Evolutionary conservation across 352 stramenopile genomes (phyloP).

Genomic region (Peronosclerospora sorghi): DNA sequence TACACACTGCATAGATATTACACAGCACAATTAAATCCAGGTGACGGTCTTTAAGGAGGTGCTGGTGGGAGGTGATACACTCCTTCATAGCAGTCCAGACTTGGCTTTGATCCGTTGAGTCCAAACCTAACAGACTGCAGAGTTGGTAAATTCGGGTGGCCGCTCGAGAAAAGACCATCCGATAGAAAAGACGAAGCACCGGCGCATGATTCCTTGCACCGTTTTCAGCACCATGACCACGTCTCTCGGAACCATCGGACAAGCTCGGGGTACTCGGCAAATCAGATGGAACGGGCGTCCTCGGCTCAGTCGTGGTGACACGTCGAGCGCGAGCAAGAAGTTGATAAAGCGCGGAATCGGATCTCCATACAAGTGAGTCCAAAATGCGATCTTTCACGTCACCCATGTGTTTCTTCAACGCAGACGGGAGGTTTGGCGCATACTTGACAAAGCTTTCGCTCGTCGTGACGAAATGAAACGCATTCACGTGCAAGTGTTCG

Average conservation of each 20-base stretch:
- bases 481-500: conserved; percentile 60
- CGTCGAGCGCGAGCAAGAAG: conserved; percentile 29
- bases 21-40: conserved; percentile 76
- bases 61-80: conserved; percentile 49
- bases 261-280: conserved; percentile 10
- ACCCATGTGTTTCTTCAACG: conserved; percentile 78
- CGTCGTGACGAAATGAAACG: conserved; percentile 81
- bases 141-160: conserved; percentile 72
- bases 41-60: conserved; percentile 60
- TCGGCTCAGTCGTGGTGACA: too few species aligned
- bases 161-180: conserved; percentile 76
- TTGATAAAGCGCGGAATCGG: conserved; percentile 58
- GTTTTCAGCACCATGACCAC: neutral
- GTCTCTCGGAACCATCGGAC: conserved; percentile 7
- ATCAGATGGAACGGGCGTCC: conserved; percentile 3
- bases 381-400: conserved; percentile 80
- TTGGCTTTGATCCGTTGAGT: conserved; percentile 71
- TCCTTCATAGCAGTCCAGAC: conserved; percentile 83
- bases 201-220: conserved; percentile 25
- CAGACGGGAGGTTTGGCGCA: conserved; percentile 49
- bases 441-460: conserved; percentile 85
- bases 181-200: conserved; percentile 78
- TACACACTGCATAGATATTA: conserved; percentile 78
- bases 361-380: conserved; percentile 62
- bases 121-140: conserved; percentile 52